These are phyloP conservation scores for Crataegus laevigata DNA, from an alignment of 306 rosid genomes.

Conservation along the genomic window DNA sequence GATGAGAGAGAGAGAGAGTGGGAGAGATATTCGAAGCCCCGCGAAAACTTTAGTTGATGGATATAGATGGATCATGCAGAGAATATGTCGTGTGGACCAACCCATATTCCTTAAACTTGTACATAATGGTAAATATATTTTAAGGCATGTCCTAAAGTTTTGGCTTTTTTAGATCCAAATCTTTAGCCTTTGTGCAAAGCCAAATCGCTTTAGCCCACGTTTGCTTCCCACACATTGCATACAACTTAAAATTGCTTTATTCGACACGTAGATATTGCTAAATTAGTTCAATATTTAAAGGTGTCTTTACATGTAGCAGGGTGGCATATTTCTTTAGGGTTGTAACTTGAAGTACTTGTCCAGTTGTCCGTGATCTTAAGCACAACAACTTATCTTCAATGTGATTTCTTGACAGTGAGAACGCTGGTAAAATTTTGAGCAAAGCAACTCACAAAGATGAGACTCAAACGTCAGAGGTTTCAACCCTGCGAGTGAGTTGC, in stretches of 20 bases:
- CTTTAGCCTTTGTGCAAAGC: constrained; percentile 23
- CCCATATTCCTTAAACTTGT: constrained; percentile 20
- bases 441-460: no score
- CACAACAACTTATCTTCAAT: background rate
- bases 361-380: background rate
- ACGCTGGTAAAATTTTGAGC: background rate
- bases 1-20: background rate
- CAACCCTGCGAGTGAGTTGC: no score
- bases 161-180: constrained; percentile 49
- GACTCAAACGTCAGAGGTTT: no score
- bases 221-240: background rate
- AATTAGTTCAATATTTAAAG: background rate
- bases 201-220: constrained; percentile 18
- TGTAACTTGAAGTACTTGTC: background rate
- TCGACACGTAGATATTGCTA: background rate
- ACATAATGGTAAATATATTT: constrained; percentile 22
- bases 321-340: background rate
- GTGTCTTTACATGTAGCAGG: no score
- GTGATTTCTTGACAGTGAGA: no score
- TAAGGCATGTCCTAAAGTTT: constrained; percentile 49
- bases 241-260: constrained; percentile 19
- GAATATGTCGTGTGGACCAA: constrained; percentile 11
- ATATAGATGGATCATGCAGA: background rate
- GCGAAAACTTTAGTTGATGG: background rate
- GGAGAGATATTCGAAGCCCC: background rate